phyloP scores from a whole-genome alignment of 2,329 filamentous ascomycete species.

The Penicillium sp. region DNA sequence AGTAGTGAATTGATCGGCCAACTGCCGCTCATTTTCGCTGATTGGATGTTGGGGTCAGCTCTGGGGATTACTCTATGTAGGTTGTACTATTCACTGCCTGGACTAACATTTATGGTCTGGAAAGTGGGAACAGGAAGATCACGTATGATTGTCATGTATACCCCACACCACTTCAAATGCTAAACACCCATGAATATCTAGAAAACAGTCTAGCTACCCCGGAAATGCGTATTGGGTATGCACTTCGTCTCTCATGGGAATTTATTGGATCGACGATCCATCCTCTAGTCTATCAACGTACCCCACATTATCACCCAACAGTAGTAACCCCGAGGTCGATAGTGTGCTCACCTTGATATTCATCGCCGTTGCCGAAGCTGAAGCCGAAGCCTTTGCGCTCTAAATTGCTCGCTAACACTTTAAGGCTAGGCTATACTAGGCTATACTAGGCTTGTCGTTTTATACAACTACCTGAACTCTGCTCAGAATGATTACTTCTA shows the following conservation, averaged over 20 bases:
- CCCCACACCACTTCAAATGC: background rate
- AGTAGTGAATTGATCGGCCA: background rate
- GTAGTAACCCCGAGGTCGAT: slow-evolving; percentile 27
- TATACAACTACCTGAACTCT: background rate
- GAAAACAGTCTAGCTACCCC: background rate
- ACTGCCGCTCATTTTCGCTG: background rate
- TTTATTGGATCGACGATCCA: slow-evolving; percentile 26
- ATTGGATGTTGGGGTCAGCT: background rate
- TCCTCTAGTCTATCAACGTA: slow-evolving; percentile 25
- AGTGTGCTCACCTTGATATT: slow-evolving; percentile 32
- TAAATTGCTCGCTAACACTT: slow-evolving; percentile 18
- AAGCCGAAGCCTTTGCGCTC: slow-evolving; percentile 3
- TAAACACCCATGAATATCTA: background rate
- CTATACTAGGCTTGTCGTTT: background rate
- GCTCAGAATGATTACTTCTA: background rate
- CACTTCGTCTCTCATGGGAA: background rate
- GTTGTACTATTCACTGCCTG: no score
- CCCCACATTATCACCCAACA: slow-evolving; percentile 14
- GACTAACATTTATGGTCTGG: background rate
- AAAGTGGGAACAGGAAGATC: background rate
- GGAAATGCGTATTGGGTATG: background rate
- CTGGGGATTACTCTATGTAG: no score
- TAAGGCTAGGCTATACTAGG: slow-evolving; percentile 24
- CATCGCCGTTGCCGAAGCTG: slow-evolving; percentile 12
- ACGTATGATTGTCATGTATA: no score